Base-by-base conservation (phyloP, 2,329 filamentous ascomycete species). In the Lomentospora prolificans region DNA sequence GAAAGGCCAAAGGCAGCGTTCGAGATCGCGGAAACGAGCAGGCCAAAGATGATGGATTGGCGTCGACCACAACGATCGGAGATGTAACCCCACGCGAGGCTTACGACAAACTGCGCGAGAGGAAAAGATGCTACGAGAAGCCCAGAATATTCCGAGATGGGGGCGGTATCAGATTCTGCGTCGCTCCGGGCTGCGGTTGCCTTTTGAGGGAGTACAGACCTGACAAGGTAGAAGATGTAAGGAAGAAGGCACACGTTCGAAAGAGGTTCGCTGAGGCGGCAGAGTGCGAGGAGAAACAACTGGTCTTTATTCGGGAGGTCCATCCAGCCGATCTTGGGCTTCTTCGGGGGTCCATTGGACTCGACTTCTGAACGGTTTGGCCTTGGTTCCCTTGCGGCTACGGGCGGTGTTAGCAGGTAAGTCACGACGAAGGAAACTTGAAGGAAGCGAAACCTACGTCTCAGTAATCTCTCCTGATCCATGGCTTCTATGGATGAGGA, bases 201-300 rank as follows among this genome's bases (percentile, higher is more conserved):
- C n/a, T 28, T 25, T 12, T 12, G n/a, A 25, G 62, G 50, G 51
- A 71, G 59, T 59, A 88, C 87, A 0, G 82, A 88, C 58, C 80
- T 80, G 14, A 90, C 77, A 65, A 88, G 84, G 67, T 87, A 88
- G 70, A 86, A 89, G 65, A 90, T 77, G 66, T 89, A 89, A 2
- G 84, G 79, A 36, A 84, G 75, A 3, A 86, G 69, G 17, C 77
- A 82, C 9, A 85, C 85, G 62, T 87, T 84, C 0, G 84, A 85
- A 48, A 89, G 70, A 1, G 84, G 84, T 61, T 87, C 85, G 1
- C 83, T 85, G 1, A 70, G 57, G 24, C 66, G 65, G 53, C 68
- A 70, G 36, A 69, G 61, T 14, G 54, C 54, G 48, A 56, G 54
- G 52, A 70, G 64, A 57, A 69, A 65, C 22, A 69, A 63, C 46